Evolutionary conservation across 495 filamentous ascomycete genomes (phyloP).

Genomic region (Penicillium daleae): DNA sequence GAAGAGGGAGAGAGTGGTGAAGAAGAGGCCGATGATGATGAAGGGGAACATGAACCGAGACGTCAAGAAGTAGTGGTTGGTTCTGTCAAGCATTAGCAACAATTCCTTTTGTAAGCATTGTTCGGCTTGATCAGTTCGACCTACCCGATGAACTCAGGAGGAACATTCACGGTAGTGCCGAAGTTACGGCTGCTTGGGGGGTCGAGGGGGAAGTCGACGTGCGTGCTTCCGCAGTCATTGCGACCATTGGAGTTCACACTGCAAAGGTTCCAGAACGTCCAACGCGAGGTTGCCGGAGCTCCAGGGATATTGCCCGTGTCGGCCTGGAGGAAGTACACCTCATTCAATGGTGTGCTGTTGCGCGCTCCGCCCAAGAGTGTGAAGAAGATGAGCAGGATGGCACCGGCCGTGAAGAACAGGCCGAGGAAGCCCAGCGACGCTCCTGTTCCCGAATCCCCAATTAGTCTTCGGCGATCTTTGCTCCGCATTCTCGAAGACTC

Average conservation of each 20-base stretch:
- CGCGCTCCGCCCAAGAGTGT: slow-evolving; percentile 72
- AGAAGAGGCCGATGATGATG: slow-evolving; percentile 69
- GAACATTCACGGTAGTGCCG: slow-evolving; percentile 57
- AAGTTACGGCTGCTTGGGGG: slow-evolving; percentile 63
- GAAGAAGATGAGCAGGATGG: slow-evolving; percentile 78
- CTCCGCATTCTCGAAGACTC: background rate
- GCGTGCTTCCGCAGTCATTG: slow-evolving; percentile 58
- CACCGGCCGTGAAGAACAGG: slow-evolving; percentile 74
- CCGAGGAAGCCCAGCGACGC: slow-evolving; percentile 59
- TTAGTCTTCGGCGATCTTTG: slow-evolving; percentile 13
- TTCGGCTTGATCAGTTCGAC: slow-evolving; percentile 11
- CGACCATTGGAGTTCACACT: slow-evolving; percentile 51
- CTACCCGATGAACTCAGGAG: slow-evolving; percentile 58
- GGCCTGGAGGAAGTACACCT: slow-evolving; percentile 82
- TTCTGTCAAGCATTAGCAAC: slow-evolving; percentile 40
- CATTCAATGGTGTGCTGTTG: slow-evolving; percentile 62
- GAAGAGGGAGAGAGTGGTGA: slow-evolving; percentile 61
- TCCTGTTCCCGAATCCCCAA: slow-evolving; percentile 34
- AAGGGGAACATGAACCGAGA: slow-evolving; percentile 76
- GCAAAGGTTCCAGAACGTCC: slow-evolving; percentile 88
- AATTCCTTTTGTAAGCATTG: background rate
- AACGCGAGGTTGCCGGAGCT: slow-evolving; percentile 68
- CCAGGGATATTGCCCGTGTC: slow-evolving; percentile 70
- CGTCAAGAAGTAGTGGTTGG: slow-evolving; percentile 63
- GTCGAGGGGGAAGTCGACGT: slow-evolving; percentile 67